Conservation (phyloP, 2,329 filamentous ascomycete species). For the Sporothrix curviconia region DNA sequence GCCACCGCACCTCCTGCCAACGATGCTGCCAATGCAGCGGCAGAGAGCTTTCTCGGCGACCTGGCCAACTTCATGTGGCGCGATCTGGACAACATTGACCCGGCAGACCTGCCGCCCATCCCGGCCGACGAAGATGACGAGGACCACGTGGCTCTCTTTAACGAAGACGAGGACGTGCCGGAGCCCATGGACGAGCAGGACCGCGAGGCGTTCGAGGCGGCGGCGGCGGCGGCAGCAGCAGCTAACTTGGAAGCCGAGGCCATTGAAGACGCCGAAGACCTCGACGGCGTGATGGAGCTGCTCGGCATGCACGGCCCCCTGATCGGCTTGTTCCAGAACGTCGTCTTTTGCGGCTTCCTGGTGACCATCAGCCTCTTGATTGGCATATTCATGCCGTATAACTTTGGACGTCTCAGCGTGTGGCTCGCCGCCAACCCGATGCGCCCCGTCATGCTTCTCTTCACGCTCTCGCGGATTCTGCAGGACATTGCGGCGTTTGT, state of each 20-base stretch:
- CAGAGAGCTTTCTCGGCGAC: slow-evolving; percentile 34
- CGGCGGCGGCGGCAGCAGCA: slow-evolving; percentile 57
- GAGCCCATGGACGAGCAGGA: slow-evolving; percentile 39
- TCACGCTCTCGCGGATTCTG: slow-evolving; percentile 67
- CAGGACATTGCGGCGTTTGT: slow-evolving; percentile 68
- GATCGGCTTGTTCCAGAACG: slow-evolving; percentile 85
- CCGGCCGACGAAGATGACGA: slow-evolving; percentile 30
- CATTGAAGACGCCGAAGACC: slow-evolving; percentile 81
- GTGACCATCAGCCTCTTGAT: slow-evolving; percentile 80
- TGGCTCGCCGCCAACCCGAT: slow-evolving; percentile 74
- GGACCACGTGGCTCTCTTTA: slow-evolving; percentile 23
- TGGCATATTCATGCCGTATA: slow-evolving; percentile 86
- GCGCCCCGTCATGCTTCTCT: slow-evolving; percentile 65
- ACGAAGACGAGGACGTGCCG: slow-evolving; percentile 25
- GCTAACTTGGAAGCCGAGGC: slow-evolving; percentile 68
- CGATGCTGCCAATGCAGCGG: slow-evolving; percentile 7
- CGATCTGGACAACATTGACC: slow-evolving; percentile 46
- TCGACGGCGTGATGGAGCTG: slow-evolving; percentile 92
- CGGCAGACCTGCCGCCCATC: slow-evolving; percentile 42
- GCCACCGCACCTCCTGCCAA: neutral
- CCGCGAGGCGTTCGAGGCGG: slow-evolving; percentile 56
- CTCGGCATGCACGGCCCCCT: slow-evolving; percentile 94
- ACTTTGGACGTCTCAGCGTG: slow-evolving; percentile 78
- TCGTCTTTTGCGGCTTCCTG: slow-evolving; percentile 85
- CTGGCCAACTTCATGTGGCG: slow-evolving; percentile 59